These are phyloP conservation scores for Butyriboletus loyo DNA, from an alignment of 768 basidiomycete genomes.

Conservation along the genomic window DNA sequence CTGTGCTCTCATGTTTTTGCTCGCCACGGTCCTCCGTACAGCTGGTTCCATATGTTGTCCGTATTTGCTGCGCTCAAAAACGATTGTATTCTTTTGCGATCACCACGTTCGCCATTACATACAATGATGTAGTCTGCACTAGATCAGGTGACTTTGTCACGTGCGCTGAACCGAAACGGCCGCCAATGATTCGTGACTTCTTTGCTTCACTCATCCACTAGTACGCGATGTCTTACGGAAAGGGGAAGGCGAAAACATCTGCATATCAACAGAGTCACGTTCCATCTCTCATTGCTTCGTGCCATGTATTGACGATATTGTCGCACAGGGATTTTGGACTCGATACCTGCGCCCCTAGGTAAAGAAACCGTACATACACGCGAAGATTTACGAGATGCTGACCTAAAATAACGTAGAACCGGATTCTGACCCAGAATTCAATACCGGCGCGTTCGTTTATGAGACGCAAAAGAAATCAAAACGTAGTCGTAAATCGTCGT, in stretches of 20 bases:
- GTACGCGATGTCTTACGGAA: conserved; percentile 20
- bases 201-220: not conserved
- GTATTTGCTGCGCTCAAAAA: conserved; percentile 26
- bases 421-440: conserved; percentile 36
- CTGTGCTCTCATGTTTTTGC: conserved; percentile 29
- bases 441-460: conserved; percentile 27
- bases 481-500: conserved; percentile 15
- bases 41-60: conserved; percentile 28
- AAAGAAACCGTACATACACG: not conserved
- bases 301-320: not conserved
- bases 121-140: not conserved
- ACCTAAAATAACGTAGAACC: conserved; percentile 17
- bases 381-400: not conserved
- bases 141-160: conserved; percentile 19
- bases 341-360: conserved; percentile 39
- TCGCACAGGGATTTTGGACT: conserved; percentile 20
- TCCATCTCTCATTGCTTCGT: not conserved
- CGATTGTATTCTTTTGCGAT: conserved; percentile 31
- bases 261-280: conserved; percentile 23
- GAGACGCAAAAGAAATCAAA: conserved; percentile 26
- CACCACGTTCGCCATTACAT: conserved; percentile 1
- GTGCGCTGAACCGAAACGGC: not conserved
- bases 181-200: not conserved
- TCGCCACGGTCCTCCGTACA: conserved; percentile 19
- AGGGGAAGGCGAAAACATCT: conserved; percentile 10